phyloP scores from a whole-genome alignment of 2,329 filamentous ascomycete genomes.

The Metarhizium anisopliae region DNA sequence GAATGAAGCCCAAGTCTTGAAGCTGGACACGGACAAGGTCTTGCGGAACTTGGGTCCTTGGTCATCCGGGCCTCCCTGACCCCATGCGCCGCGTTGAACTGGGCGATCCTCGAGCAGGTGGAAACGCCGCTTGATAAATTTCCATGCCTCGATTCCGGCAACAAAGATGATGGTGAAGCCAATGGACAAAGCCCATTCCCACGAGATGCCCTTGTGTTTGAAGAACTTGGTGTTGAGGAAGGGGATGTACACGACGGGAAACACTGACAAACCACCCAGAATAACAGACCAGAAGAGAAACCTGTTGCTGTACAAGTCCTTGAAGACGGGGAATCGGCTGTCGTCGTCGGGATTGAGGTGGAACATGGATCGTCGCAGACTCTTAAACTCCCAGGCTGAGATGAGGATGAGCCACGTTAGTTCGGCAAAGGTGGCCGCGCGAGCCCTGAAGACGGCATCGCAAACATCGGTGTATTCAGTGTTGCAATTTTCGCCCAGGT shows the following conservation, averaged over 20 bases:
- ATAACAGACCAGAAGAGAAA: conserved; percentile 63
- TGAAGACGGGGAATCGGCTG: conserved; percentile 44
- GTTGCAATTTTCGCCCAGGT: conserved; percentile 57
- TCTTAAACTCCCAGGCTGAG: conserved; percentile 71
- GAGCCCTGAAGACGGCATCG: conserved; percentile 55
- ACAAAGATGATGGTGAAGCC: conserved; percentile 57
- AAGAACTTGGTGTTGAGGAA: conserved; percentile 61
- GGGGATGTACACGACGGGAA: conserved; percentile 65
- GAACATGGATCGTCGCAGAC: conserved; percentile 64
- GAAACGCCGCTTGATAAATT: conserved; percentile 53
- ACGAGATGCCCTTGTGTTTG: conserved; percentile 61
- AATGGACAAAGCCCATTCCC: conserved; percentile 67
- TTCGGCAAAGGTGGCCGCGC: conserved; percentile 64
- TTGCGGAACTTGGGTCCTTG: conserved; percentile 34
- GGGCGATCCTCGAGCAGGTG: conserved; percentile 42
- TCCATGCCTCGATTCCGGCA: conserved; percentile 61
- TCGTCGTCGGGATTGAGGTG: conserved; percentile 47
- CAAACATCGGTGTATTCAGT: conserved; percentile 46
- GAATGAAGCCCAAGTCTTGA: conserved; percentile 37
- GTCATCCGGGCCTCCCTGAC: conserved; percentile 42
- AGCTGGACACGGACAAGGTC: conserved; percentile 43
- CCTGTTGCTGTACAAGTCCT: conserved; percentile 59
- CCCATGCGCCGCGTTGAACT: conserved; percentile 41
- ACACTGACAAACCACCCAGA: conserved; percentile 51
- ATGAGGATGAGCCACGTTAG: conserved; percentile 67